Evolutionary conservation across 306 rosid genomes (phyloP).

Genomic region (Rosa lucieae): DNA sequence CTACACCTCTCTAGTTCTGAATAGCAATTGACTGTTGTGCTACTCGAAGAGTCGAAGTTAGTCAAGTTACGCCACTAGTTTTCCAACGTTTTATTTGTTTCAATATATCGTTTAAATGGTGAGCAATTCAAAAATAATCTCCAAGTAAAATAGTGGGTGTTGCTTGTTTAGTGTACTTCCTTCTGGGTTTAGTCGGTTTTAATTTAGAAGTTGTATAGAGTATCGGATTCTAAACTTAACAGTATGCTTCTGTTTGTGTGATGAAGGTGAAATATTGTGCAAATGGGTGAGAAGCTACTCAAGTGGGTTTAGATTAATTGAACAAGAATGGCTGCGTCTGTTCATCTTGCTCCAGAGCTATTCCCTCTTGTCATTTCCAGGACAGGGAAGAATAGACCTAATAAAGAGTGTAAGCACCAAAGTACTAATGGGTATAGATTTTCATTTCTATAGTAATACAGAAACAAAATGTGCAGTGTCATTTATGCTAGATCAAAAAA

Average conservation of each 20-base stretch:
- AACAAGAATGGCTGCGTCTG: conserved; percentile 44
- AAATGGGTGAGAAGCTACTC: conserved; percentile 25
- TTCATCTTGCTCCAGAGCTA: conserved; percentile 44
- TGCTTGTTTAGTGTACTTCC: not conserved
- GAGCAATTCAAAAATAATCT: no score
- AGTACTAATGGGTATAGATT: not conserved
- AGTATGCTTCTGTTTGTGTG: not conserved
- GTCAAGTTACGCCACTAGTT: no score
- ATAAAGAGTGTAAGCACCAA: conserved; percentile 41
- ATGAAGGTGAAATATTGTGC: conserved; percentile 20
- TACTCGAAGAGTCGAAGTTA: not conserved
- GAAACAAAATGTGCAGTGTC: not conserved
- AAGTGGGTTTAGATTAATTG: conserved; percentile 17
- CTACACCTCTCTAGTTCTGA: not conserved
- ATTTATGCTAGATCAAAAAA: not conserved
- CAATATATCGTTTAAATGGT: no score
- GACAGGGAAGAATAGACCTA: conserved; percentile 25
- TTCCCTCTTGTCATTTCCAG: conserved; percentile 40
- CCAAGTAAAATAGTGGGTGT: not conserved
- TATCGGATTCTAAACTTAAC: not conserved
- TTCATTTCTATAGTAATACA: not conserved
- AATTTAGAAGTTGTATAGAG: not conserved
- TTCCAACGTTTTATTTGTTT: no score
- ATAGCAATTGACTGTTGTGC: not conserved
- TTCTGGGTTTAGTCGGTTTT: not conserved